Evolutionary conservation across 805 yeast species (phyloP), one percentile per base, ranked within the genome.

Genomic region (Saccharomycopsis fibuligera): DNA sequence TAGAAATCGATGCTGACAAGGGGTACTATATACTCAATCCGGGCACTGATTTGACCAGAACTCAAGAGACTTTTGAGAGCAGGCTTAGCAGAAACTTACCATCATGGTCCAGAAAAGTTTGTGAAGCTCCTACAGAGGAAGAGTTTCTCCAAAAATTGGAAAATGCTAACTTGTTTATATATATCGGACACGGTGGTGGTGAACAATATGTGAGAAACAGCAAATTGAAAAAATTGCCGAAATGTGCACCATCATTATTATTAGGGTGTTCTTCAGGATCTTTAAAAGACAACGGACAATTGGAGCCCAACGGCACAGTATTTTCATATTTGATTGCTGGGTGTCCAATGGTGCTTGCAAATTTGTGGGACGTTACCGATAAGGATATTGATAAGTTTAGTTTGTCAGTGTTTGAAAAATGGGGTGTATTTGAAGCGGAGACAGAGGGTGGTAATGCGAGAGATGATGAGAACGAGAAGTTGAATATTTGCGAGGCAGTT

Each of bases 111-210:
- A 83, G 95, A 0, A 39, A 75, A 0, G 61, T 72, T 6, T 84
- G 86, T 0, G 51, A 54, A 3, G 68, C 66, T 40, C 96, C 96
- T 0, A 55, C 67, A 0, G 93, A 85, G 48, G 65, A 62, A 0
- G 70, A 74, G 17, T 68, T 89, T 31, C 53, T 72, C 0, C 45
- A 63, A 0, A 69, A 71, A 16, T 59, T 90, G 6, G 51, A 57
- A 2, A 42, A 58, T 1, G 64, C 74, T 1, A 70, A 76, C 35
- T 55, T 86, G 6, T 84, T 83, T 56, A 68, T 91, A 0, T 93
- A 86, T 61, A 71, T 90, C 48, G 99, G 99, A 0, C 99, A 93
- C 65, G 97, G 98, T 0, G 93, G 96, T 3, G 96, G 98, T n/a
- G 91, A 87, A 54, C 89, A 85, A 53, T 88, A 80, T 59, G 67